Evolutionary conservation across 2,329 filamentous ascomycete genomes (phyloP).

Genomic region (Fusarium albidum): DNA sequence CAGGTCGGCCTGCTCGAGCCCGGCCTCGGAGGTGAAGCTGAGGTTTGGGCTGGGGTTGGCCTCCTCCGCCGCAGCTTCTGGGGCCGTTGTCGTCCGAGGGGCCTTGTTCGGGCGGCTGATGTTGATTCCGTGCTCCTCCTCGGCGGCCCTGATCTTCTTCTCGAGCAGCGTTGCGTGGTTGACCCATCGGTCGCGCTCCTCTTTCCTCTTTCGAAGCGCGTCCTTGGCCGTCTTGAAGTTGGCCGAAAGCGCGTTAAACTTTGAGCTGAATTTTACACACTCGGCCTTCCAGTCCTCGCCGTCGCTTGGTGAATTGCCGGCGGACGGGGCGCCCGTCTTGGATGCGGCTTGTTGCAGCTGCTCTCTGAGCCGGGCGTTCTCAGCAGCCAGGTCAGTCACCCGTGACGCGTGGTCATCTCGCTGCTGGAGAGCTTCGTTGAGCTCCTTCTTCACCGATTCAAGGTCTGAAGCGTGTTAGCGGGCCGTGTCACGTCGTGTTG

Average conservation of each 20-base stretch:
- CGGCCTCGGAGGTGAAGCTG: slow-evolving; percentile 35
- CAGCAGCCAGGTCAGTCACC: slow-evolving; percentile 17
- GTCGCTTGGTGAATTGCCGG: slow-evolving; percentile 2
- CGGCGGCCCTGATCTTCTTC: slow-evolving; percentile 52
- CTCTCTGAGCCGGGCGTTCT: slow-evolving; percentile 33
- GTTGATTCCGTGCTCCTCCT: slow-evolving; percentile 47
- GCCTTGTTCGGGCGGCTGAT: slow-evolving; percentile 36
- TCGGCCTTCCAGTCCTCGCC: slow-evolving; percentile 42
- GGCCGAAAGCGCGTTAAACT: slow-evolving; percentile 50
- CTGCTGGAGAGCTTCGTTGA: slow-evolving; percentile 39
- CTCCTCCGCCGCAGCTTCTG: slow-evolving; percentile 12
- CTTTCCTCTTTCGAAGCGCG: slow-evolving; percentile 50
- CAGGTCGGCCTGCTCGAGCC: slow-evolving; percentile 38
- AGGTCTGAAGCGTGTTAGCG: slow-evolving; percentile 40
- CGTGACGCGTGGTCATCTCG: slow-evolving; percentile 24
- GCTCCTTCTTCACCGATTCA: slow-evolving; percentile 52
- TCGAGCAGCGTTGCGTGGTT: slow-evolving; percentile 54
- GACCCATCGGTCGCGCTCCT: slow-evolving; percentile 55
- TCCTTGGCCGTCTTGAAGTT: slow-evolving; percentile 53
- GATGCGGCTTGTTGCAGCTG: slow-evolving; percentile 18
- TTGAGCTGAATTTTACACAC: slow-evolving; percentile 49
- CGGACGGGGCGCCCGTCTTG: slow-evolving; percentile 4
- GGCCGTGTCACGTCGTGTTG: background rate
- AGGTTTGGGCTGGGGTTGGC: slow-evolving; percentile 23
- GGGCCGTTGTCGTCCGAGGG: slow-evolving; percentile 16